Base-by-base conservation (phyloP, 1,139 yeast genomes). In the Citeromyces siamensis region DNA sequence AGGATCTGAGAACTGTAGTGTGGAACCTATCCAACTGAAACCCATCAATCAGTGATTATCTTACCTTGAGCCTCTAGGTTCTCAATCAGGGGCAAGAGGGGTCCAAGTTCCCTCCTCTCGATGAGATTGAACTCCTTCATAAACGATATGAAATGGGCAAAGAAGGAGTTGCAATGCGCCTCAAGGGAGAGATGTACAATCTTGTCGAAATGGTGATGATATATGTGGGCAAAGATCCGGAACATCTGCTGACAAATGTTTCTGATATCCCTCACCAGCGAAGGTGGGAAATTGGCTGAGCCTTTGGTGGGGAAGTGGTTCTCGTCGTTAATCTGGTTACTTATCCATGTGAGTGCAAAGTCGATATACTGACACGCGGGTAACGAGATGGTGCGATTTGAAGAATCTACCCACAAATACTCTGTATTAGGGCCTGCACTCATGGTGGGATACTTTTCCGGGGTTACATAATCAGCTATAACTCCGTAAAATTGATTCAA, bases 101-200 rank as follows among this genome's bases (percentile, higher is more conserved):
- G 98, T 41, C 68, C 81, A 59, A 86, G 62, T 46, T 90, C 98
- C 42, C 67, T 65, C 41, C 75, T 62, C 45, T 88, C 97, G 35
- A 90, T 66, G 45, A 90, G 68, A 39, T 72, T 78, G 57, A 84
- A 90, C 46, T 86, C 95, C 49, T 81, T 80, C 13, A 81, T 75
- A 51, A 90, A 83, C 40, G 94, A 80, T 37, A 88, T 70, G 52
- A 82, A 90, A 56, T 93, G 98, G n/a, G 95, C 93, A 58, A 90
- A 93, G 51, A 88, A 85, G 4, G 97, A 86, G 58, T 93, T 90
- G 95, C 95, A 90, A 55, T 93, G 98, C 2, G 98, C 96, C 55
- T 90, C 98, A 42, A 90, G 58, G 3, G 94, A 79, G 43, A 93
- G 62, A 56, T 90, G 97, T 20, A 90, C 76, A 32, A 90, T 72